Evolutionary conservation across 2,329 filamentous ascomycete genomes (phyloP).

Genomic region (Pestalotiopsis sp.): DNA sequence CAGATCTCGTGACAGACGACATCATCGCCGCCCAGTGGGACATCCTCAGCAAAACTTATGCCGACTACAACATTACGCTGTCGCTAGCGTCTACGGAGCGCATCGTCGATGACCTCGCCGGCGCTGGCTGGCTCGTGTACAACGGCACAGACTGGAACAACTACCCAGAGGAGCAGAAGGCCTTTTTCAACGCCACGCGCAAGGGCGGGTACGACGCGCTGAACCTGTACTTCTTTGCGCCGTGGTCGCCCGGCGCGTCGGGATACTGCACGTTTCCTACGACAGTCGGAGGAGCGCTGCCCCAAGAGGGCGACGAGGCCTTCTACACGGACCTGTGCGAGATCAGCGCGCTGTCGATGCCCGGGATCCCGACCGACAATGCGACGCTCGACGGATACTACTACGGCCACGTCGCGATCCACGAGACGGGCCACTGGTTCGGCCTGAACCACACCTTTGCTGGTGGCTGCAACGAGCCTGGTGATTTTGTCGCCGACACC

Average conservation of each 20-base stretch:
- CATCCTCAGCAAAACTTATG: background rate
- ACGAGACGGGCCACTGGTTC: slow-evolving; percentile 49
- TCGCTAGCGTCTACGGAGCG: background rate
- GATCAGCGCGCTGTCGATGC: slow-evolving; percentile 30
- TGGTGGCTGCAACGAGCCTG: slow-evolving; percentile 39
- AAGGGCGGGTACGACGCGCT: background rate
- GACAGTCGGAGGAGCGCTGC: background rate
- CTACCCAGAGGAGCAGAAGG: background rate
- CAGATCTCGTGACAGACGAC: background rate
- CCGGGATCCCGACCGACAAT: slow-evolving; percentile 27
- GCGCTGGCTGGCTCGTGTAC: background rate
- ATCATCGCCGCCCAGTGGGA: slow-evolving; percentile 2
- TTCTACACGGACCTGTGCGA: slow-evolving; percentile 26
- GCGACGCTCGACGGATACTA: slow-evolving; percentile 23
- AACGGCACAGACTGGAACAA: background rate
- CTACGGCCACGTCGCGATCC: slow-evolving; percentile 38
- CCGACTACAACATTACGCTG: background rate
- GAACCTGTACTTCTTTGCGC: slow-evolving; percentile 1
- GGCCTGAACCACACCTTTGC: slow-evolving; percentile 48
- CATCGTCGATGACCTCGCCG: background rate
- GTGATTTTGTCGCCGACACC: slow-evolving; percentile 44
- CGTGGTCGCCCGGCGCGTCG: background rate
- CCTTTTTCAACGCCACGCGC: background rate
- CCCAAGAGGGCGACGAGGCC: background rate
- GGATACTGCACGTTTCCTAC: slow-evolving; percentile 3